Conservation (phyloP, 192 early-diverging fungal species). For the Entomortierella lignicola region DNA sequence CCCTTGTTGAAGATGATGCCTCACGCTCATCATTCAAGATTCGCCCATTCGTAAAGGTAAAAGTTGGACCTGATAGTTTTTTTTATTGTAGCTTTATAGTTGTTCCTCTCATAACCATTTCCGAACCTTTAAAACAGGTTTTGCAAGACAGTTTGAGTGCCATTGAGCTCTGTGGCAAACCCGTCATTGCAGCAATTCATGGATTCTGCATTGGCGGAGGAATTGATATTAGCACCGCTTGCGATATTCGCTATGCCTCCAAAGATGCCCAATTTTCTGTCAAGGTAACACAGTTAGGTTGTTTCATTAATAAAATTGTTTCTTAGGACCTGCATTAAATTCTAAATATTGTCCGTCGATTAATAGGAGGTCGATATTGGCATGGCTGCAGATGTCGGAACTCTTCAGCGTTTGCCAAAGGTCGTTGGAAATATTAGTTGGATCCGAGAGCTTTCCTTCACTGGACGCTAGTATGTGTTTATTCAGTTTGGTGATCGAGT, state of each 20-base stretch:
- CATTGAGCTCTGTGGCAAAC: slow-evolving; percentile 86
- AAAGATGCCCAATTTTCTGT: slow-evolving; percentile 86
- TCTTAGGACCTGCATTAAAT: neutral
- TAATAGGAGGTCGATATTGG: slow-evolving; percentile 90
- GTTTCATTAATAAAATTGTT: neutral
- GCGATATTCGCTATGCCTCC: slow-evolving; percentile 89
- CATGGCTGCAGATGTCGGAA: slow-evolving; percentile 91
- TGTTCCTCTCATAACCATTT: neutral
- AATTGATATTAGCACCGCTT: slow-evolving; percentile 90
- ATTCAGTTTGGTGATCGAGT: too few species aligned
- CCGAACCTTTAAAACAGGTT: slow-evolving; percentile 2
- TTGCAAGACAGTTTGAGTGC: slow-evolving; percentile 79
- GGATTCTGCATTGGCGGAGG: slow-evolving; percentile 87
- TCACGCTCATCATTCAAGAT: slow-evolving; percentile 51
- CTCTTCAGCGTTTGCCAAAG: slow-evolving; percentile 95
- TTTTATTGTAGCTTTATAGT: neutral
- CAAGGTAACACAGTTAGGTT: slow-evolving; percentile 62
- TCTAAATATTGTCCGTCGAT: neutral
- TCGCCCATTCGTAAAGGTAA: slow-evolving; percentile 55
- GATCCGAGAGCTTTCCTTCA: slow-evolving; percentile 92
- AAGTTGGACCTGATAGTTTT: neutral
- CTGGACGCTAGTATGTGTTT: slow-evolving; percentile 74
- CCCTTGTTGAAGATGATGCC: slow-evolving; percentile 41
- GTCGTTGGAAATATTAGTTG: slow-evolving; percentile 90
- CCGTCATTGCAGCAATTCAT: slow-evolving; percentile 92